Base-by-base conservation (phyloP, 257 asterid species). In the Solanum ahanhuiri region DNA sequence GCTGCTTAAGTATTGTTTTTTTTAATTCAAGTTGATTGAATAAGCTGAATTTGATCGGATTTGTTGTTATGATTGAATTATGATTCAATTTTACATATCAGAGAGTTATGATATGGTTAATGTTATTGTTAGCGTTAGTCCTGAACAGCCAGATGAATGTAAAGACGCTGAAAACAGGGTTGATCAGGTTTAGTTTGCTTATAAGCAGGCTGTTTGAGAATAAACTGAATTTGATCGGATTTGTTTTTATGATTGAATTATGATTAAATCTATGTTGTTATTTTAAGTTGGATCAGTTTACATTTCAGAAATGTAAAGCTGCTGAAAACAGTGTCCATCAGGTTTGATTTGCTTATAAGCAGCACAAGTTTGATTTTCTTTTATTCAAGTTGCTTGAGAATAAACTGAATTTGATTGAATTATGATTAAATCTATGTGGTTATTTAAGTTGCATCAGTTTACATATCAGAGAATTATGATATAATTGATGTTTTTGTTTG, bases 111-210 rank as follows among this genome's bases (percentile, higher is more conserved):
- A 4, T 37, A 22, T 35, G 7, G 12, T 22, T 73, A 37, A 10
- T 73, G 14, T 1, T 72, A 18, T 72, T 34, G 30, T 15, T 34
- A 35, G 30, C 0, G 25, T 39, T 75, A 25, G 57, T 37, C 33
- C 34, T 75, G 58, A 39, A 75, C n/a, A 63, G 6, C 31, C 33
- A 9, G 91, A 88, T 89, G 95, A 96, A 87, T 92, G 99, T 45
- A 95, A 92, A 88, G 95, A 96, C 7, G 96, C 98, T 34, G 99
- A 96, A 87, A 94, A 93, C 23, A 91, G 96, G 87, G 93, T 95
- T 72, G 93, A 91, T 92, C 98, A 95, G 95, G 98, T 95, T 25
- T 41, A 4, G 9, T 41, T 28, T 76, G 83, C 6, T 76, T 76
- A 76, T 6, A 11, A 76, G 43, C 41, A 12, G 7, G 63, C 0